Evolutionary conservation across 2,329 filamentous ascomycete genomes (phyloP).

Genomic region (Xylaria sp.): DNA sequence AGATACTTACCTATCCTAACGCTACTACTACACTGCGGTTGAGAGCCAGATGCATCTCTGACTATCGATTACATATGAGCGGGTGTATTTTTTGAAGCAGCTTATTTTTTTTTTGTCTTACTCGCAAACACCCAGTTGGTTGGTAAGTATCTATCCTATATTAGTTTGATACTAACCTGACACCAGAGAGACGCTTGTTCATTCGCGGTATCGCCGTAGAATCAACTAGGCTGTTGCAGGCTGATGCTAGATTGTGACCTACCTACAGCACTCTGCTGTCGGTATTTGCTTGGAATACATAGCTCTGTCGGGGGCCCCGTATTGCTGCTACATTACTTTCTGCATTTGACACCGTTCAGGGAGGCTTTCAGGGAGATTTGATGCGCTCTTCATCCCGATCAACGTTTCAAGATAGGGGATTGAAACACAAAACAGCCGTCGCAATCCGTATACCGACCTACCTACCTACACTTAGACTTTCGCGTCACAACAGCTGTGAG

Average conservation of each 20-base stretch:
- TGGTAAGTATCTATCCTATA: neutral
- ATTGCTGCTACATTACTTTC: constrained; percentile 25
- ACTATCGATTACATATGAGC: neutral
- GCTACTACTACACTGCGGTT: neutral
- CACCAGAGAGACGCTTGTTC: neutral
- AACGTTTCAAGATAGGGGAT: constrained; percentile 32
- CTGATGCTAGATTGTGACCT: neutral
- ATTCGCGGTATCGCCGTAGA: neutral
- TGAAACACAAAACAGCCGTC: constrained; percentile 27
- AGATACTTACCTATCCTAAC: neutral
- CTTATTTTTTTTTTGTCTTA: neutral
- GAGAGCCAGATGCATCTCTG: constrained; percentile 29
- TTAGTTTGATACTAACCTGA: no score
- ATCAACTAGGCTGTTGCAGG: neutral
- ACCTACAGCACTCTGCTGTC: neutral
- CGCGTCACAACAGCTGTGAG: constrained; percentile 12
- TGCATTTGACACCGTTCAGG: constrained; percentile 27
- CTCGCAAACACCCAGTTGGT: constrained; percentile 9
- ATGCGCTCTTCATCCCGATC: constrained; percentile 23
- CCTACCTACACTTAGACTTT: neutral
- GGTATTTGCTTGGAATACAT: neutral
- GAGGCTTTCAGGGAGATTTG: constrained; percentile 23
- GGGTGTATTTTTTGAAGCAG: neutral
- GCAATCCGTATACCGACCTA: constrained; percentile 4
- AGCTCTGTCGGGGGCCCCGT: constrained; percentile 21